Conservation (phyloP, 257 asterid genomes). For the Cordia subcordata region DNA sequence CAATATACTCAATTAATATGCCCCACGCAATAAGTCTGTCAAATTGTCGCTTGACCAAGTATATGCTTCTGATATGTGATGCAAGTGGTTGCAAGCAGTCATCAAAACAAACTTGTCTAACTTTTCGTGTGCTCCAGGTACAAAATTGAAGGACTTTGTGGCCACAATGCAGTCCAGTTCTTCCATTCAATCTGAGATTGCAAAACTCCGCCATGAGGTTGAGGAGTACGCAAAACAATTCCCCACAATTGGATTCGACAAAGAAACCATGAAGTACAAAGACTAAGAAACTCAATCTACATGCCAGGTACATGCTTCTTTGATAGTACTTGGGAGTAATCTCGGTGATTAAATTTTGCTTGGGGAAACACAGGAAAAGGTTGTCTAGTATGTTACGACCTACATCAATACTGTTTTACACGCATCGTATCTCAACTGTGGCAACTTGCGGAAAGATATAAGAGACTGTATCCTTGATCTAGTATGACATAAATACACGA, state of each 20-base stretch:
- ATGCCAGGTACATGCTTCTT: conserved; percentile 17
- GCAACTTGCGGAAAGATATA: too few relatives aligned
- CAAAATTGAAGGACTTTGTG: conserved; percentile 82
- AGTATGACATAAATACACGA: neutral
- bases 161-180: conserved; percentile 42
- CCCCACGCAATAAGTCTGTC: too few relatives aligned
- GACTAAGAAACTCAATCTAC: conserved; percentile 29
- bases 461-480: neutral
- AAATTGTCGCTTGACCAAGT: too few relatives aligned
- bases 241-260: conserved; percentile 83
- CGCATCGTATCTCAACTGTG: too few relatives aligned
- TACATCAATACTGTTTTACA: neutral
- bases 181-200: conserved; percentile 54
- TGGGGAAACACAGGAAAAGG: neutral
- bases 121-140: conserved; percentile 33
- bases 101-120: too few relatives aligned
- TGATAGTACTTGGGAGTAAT: neutral
- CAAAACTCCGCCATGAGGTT: conserved; percentile 56
- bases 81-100: too few relatives aligned
- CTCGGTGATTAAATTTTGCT: neutral
- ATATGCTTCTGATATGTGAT: too few relatives aligned
- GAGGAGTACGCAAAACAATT: conserved; percentile 80
- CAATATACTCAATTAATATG: too few relatives aligned
- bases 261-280: conserved; percentile 87
- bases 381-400: neutral